phyloP scores from a whole-genome alignment of 306 rosid genomes.

The Vigna trinervia region DNA sequence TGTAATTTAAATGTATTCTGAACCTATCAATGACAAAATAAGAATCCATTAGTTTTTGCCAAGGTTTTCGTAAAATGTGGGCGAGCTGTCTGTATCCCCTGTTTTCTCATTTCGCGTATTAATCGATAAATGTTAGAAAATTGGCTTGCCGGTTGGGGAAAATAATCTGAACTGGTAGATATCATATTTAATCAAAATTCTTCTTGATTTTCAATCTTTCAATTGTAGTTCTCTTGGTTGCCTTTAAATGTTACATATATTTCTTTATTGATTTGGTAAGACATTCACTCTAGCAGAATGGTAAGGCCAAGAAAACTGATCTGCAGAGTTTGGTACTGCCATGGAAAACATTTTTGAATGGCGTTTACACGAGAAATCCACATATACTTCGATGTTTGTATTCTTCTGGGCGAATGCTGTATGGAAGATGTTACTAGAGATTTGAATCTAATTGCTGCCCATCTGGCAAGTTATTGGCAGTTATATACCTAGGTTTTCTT shows the following conservation, averaged over 20 bases:
- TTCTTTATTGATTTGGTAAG: neutral
- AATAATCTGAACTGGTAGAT: constrained; percentile 8
- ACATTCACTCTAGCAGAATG: neutral
- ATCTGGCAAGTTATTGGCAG: neutral
- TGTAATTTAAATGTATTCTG: constrained; percentile 65
- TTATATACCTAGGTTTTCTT: neutral
- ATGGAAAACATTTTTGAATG: constrained; percentile 1
- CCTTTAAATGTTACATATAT: neutral
- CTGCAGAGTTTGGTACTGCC: neutral
- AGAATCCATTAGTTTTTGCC: constrained; percentile 49
- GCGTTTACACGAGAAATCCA: constrained; percentile 5
- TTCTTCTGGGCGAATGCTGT: neutral
- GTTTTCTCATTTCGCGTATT: constrained; percentile 26
- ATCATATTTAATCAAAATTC: constrained; percentile 23
- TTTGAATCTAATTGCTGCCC: neutral
- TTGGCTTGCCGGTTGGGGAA: neutral
- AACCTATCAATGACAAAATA: constrained; percentile 54
- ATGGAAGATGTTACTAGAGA: neutral
- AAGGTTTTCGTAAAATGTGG: constrained; percentile 25
- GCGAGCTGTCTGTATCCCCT: constrained; percentile 34
- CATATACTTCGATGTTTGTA: neutral
- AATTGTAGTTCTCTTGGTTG: constrained; percentile 1
- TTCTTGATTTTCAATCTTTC: neutral
- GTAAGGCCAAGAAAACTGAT: constrained; percentile 26
- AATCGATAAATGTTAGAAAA: constrained; percentile 29